phyloP scores from a whole-genome alignment of 306 rosid species.

The Cucumis sativus region DNA sequence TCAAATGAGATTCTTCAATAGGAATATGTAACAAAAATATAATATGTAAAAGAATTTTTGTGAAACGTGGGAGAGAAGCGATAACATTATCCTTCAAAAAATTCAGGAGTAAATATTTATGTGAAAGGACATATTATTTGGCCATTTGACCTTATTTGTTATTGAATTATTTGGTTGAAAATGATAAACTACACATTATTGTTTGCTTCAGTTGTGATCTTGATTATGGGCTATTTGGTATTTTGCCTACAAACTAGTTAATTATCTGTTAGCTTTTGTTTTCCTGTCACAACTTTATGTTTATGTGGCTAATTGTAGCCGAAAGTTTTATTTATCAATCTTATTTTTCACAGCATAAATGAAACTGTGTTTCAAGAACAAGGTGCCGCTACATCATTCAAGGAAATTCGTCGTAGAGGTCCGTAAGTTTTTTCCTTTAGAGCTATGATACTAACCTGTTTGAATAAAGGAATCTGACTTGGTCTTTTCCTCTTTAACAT shows the following conservation, averaged over 20 bases:
- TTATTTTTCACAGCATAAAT: constrained; percentile 47
- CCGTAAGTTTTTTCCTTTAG: constrained; percentile 45
- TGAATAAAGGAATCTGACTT: background rate
- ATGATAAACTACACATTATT: background rate
- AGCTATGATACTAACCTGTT: background rate
- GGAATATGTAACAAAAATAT: too few relatives aligned
- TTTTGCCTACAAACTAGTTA: background rate
- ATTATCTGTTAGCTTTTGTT: background rate
- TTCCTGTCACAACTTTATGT: background rate
- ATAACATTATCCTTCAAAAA: too few relatives aligned
- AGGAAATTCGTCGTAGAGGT: too few relatives aligned
- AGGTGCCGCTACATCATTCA: constrained; percentile 64
- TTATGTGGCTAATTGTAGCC: background rate
- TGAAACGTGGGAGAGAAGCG: too few relatives aligned
- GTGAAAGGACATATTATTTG: too few relatives aligned
- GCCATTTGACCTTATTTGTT: too few relatives aligned
- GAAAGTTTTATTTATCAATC: background rate
- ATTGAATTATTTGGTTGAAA: too few relatives aligned
- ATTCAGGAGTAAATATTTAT: too few relatives aligned
- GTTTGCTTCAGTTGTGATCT: background rate
- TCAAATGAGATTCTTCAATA: too few relatives aligned
- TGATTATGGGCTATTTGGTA: background rate
- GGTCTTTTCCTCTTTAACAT: background rate
- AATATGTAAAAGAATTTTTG: too few relatives aligned
- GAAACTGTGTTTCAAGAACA: constrained; percentile 81